Evolutionary conservation across 1,284 basidiomycete genomes (phyloP).

Genomic region (Tilletia horrida): DNA sequence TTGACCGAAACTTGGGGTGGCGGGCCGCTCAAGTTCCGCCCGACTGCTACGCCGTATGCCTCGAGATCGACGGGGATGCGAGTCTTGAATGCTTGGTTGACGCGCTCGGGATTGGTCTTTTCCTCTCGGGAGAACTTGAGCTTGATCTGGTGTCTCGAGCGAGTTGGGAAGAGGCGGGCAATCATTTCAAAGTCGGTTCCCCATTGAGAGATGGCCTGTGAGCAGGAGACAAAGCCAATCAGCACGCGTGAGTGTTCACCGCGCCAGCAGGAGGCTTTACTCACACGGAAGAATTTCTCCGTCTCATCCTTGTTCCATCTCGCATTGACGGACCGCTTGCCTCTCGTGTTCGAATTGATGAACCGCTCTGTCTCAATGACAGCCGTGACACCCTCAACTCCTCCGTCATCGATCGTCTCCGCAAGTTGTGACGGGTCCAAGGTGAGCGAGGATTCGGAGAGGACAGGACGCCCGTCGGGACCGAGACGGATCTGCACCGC

Average conservation of each 20-base stretch:
- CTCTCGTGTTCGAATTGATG: conserved; percentile 20
- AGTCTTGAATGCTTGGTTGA: conserved; percentile 46
- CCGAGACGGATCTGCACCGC: conserved; percentile 15
- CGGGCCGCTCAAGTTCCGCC: conserved; percentile 51
- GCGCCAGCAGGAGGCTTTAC: conserved; percentile 37
- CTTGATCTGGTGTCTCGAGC: conserved; percentile 82
- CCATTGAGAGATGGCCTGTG: conserved; percentile 75
- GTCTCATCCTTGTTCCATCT: conserved; percentile 83
- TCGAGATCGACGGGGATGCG: conserved; percentile 45
- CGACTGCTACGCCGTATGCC: conserved; percentile 46
- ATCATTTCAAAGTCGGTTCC: conserved; percentile 90
- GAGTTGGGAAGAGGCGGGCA: conserved; percentile 74
- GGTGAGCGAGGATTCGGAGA: conserved; percentile 16
- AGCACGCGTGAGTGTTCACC: neutral
- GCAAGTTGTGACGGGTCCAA: neutral
- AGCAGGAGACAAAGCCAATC: neutral
- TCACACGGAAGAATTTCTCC: conserved; percentile 75
- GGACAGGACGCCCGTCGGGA: conserved; percentile 4
- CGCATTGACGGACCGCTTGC: conserved; percentile 63
- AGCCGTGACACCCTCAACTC: conserved; percentile 7
- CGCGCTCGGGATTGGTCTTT: conserved; percentile 64
- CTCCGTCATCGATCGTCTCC: neutral
- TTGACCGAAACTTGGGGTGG: conserved; percentile 37
- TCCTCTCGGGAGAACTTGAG: conserved; percentile 87
- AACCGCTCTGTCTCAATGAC: conserved; percentile 16